Evolutionary conservation across 2,329 filamentous ascomycete genomes (phyloP).

Genomic region (Xylariaceae sp.): DNA sequence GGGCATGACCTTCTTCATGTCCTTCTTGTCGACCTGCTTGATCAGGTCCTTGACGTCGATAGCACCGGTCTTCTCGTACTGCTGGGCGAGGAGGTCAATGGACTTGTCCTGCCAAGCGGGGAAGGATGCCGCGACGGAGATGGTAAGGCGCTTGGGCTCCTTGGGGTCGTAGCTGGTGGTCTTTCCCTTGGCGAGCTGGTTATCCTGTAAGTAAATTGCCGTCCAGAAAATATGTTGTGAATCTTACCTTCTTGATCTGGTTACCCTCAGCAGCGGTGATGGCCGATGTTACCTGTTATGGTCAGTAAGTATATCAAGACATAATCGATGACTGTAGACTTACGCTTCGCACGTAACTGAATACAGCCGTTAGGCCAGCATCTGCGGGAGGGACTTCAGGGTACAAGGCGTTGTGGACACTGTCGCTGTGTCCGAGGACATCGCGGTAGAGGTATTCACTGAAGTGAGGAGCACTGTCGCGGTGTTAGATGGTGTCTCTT

Average conservation of each 20-base stretch:
- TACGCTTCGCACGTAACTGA: slow-evolving; percentile 64
- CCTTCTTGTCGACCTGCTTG: slow-evolving; percentile 32
- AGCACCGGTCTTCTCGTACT: slow-evolving; percentile 8
- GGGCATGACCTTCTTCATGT: slow-evolving; percentile 98
- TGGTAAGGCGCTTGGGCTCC: slow-evolving; percentile 84
- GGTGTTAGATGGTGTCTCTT: slow-evolving; percentile 1
- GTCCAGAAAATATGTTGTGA: neutral
- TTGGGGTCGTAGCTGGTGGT: slow-evolving; percentile 78
- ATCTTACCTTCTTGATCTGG: slow-evolving; percentile 73
- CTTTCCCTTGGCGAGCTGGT: slow-evolving; percentile 71
- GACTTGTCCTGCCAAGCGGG: slow-evolving; percentile 91
- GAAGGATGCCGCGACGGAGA: slow-evolving; percentile 75
- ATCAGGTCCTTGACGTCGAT: slow-evolving; percentile 55
- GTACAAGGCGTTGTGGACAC: slow-evolving; percentile 75
- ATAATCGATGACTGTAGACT: slow-evolving; percentile 36
- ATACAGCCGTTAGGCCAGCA: slow-evolving; percentile 65
- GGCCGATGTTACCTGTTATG: slow-evolving; percentile 51
- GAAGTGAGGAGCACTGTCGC: slow-evolving; percentile 70
- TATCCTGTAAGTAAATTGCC: neutral
- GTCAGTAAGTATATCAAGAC: neutral
- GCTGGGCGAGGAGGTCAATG: slow-evolving; percentile 66
- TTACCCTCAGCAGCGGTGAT: slow-evolving; percentile 81
- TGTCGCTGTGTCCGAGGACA: slow-evolving; percentile 69
- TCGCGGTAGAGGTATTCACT: slow-evolving; percentile 92
- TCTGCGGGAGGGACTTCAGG: slow-evolving; percentile 63